Conservation (phyloP, 495 filamentous ascomycete genomes). For the Parathielavia appendiculata region DNA sequence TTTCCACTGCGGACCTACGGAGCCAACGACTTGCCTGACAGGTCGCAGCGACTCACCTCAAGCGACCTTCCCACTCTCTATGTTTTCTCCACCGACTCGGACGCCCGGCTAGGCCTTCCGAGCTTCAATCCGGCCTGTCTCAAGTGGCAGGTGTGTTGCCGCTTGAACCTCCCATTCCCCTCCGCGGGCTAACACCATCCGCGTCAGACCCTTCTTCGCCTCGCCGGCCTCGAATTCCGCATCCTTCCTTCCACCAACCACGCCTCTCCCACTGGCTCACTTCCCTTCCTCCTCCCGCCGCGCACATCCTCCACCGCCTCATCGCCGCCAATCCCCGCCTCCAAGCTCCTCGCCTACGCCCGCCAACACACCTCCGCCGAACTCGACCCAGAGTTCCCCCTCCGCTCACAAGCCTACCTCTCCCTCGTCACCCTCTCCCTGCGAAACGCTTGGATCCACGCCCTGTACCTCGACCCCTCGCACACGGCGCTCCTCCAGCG, state of each 20-base stretch:
- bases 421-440: conserved; percentile 74
- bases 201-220: conserved; percentile 73
- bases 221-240: conserved; percentile 63
- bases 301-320: conserved; percentile 18
- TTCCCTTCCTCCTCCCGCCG: conserved; percentile 79
- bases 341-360: conserved; percentile 52
- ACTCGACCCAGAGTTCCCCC: conserved; percentile 3
- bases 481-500: conserved; percentile 59
- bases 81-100: conserved; percentile 65
- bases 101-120: conserved; percentile 57
- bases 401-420: conserved; percentile 69
- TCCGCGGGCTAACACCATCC: conserved; percentile 11
- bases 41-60: conserved; percentile 46
- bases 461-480: conserved; percentile 65
- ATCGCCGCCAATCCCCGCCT: conserved; percentile 24
- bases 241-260: conserved; percentile 82
- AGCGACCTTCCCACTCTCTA: conserved; percentile 61
- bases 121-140: conserved; percentile 92
- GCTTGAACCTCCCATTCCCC: conserved; percentile 1
- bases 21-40: conserved; percentile 68
- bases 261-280: conserved; percentile 77
- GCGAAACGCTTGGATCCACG: conserved; percentile 81
- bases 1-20: conserved; percentile 77
- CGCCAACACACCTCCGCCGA: conserved; percentile 26
- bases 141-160: conserved; percentile 81